A percentile compares a stretch with the other conserved stretches of the same genome.
phyloP scores from a whole-genome alignment of 2,329 filamentous ascomycete genomes.

The Cladophialophora yegresii region DNA sequence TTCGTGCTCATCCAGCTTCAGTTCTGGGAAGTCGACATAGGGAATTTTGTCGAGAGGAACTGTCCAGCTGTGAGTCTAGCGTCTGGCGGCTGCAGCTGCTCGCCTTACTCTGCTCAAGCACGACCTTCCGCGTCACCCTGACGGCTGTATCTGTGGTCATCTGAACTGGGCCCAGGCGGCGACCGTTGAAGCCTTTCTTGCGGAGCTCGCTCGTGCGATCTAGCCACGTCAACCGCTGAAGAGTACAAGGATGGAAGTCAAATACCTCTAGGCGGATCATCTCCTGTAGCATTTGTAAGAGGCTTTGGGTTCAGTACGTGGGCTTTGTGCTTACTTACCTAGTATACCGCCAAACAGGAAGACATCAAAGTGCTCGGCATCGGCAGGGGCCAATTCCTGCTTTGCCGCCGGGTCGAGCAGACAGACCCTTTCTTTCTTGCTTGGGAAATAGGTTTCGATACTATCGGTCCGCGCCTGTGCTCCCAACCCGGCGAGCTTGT shows the following conservation, averaged over 20 bases:
- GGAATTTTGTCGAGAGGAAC: slow-evolving; percentile 75
- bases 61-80: slow-evolving; percentile 43
- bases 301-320: too few relatives aligned
- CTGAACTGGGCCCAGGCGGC: slow-evolving; percentile 85
- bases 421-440: slow-evolving; percentile 75
- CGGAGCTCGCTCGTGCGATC: slow-evolving; percentile 85
- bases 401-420: slow-evolving; percentile 83
- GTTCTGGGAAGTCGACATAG: slow-evolving; percentile 85
- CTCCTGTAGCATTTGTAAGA: slow-evolving; percentile 57
- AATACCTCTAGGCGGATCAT: slow-evolving; percentile 75
- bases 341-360: slow-evolving; percentile 97
- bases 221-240: not conserved
- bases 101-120: slow-evolving; percentile 72
- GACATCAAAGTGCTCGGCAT: slow-evolving; percentile 79
- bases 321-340: slow-evolving; percentile 55
- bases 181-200: slow-evolving; percentile 86
- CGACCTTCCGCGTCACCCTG: slow-evolving; percentile 84
- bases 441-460: slow-evolving; percentile 78
- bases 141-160: slow-evolving; percentile 99
- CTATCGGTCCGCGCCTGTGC: slow-evolving; percentile 73
- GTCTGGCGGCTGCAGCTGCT: not conserved
- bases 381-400: slow-evolving; percentile 78
- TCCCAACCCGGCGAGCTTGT: slow-evolving; percentile 57
- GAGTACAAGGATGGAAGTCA: not conserved
- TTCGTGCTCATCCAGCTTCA: slow-evolving; percentile 87